Conservation (phyloP, 345 rosid genomes). For the Acer campestre region DNA sequence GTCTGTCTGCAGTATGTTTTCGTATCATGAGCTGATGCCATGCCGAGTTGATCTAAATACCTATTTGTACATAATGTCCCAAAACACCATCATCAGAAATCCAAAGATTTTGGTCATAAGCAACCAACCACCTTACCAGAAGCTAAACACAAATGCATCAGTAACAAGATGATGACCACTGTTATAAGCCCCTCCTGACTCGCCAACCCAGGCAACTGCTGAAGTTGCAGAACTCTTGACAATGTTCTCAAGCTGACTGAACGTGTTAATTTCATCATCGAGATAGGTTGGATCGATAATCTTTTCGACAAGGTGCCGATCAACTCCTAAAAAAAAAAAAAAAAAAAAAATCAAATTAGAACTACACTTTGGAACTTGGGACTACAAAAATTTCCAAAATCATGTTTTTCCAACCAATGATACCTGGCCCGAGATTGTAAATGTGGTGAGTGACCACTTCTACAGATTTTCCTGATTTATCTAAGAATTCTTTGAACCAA, state of each 20-base stretch:
- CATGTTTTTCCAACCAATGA: not conserved
- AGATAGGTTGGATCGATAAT: slow-evolving; percentile 76
- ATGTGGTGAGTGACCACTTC: slow-evolving; percentile 82
- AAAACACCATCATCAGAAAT: not conserved
- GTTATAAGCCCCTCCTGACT: slow-evolving; percentile 96
- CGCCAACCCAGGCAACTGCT: slow-evolving; percentile 89
- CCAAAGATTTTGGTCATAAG: not conserved
- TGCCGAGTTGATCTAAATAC: slow-evolving; percentile 95
- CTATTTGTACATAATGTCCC: slow-evolving; percentile 32
- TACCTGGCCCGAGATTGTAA: slow-evolving; percentile 97
- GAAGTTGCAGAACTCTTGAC: slow-evolving; percentile 57
- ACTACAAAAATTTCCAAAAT: not conserved
- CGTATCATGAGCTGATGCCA: slow-evolving; percentile 67
- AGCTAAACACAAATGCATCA: slow-evolving; percentile 84
- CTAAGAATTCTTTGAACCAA: slow-evolving; percentile 71
- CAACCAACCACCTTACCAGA: slow-evolving; percentile 60
- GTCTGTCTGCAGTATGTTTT: slow-evolving; percentile 95
- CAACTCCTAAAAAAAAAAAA: slow-evolving; percentile 51
- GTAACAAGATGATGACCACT: slow-evolving; percentile 83
- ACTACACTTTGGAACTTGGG: not conserved
- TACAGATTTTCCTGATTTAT: slow-evolving; percentile 48
- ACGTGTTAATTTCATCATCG: slow-evolving; percentile 57
- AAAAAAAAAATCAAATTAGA: slow-evolving; percentile 15
- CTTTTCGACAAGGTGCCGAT: slow-evolving; percentile 58
- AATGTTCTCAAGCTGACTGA: slow-evolving; percentile 50